These are phyloP conservation scores for Crucihimalaya himalaica DNA, from an alignment of 345 rosid genomes.

Conservation along the genomic window DNA sequence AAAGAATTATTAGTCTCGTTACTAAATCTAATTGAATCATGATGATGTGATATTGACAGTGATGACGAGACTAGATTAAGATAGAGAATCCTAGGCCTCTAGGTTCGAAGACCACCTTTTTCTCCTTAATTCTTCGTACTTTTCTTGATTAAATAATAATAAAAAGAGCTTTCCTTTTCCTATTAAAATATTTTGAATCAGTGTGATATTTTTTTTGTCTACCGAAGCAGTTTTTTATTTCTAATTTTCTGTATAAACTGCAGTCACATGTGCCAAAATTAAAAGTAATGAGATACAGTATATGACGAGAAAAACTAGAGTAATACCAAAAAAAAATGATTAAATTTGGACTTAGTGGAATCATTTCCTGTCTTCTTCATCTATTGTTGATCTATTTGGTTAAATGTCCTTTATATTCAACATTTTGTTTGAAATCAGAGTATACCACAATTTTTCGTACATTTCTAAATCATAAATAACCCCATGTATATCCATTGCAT, in stretches of 20 bases:
- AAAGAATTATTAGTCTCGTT: neutral
- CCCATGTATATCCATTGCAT: no score
- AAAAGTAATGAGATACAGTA: neutral
- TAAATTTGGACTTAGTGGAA: constrained; percentile 14
- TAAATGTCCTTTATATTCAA: neutral
- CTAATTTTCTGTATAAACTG: neutral
- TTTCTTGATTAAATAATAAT: neutral
- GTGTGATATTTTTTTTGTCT: neutral
- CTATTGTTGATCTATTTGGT: neutral
- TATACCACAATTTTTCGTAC: neutral
- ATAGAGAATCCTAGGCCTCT: constrained; percentile 32
- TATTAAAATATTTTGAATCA: neutral
- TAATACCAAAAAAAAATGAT: constrained; percentile 16
- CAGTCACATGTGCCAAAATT: neutral
- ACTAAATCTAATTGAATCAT: constrained; percentile 8
- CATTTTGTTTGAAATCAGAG: neutral
- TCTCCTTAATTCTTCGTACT: neutral
- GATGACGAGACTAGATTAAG: constrained; percentile 8
- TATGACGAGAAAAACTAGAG: neutral
- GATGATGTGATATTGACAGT: constrained; percentile 15
- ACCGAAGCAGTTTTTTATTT: neutral
- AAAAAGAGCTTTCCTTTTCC: neutral
- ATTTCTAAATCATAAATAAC: neutral
- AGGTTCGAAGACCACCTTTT: neutral
- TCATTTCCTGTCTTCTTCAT: constrained; percentile 18